Conservation (phyloP, 768 basidiomycete species). For the Lentinula raphanica region DNA sequence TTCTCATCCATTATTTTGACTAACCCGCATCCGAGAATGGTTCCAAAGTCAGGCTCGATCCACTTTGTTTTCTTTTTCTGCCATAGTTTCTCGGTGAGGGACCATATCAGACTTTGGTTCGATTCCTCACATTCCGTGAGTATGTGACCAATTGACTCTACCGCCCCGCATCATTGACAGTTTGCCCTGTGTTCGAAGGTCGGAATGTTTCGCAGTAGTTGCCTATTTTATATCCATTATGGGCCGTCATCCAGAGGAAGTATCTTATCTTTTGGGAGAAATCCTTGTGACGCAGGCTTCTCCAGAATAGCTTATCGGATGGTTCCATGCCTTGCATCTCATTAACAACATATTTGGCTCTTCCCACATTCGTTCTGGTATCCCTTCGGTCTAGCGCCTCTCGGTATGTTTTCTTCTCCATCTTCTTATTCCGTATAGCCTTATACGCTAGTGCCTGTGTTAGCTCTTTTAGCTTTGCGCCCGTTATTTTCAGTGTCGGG, state of each 20-base stretch:
- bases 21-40: conserved; percentile 14
- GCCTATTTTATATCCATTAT: conserved; percentile 6
- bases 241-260: conserved; percentile 13
- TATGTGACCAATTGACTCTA: conserved; percentile 26
- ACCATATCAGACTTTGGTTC: conserved; percentile 21
- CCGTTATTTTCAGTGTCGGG: conserved; percentile 7
- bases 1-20: background rate
- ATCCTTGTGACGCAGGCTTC: conserved; percentile 5
- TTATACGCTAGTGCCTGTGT: conserved; percentile 13
- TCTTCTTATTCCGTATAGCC: background rate
- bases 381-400: background rate
- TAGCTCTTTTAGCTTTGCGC: conserved; percentile 9
- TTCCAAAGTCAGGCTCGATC: conserved; percentile 11
- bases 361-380: conserved; percentile 1
- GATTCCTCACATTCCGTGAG: conserved; percentile 18
- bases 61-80: conserved; percentile 11
- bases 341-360: background rate
- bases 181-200: background rate
- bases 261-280: background rate
- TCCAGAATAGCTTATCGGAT: conserved; percentile 10
- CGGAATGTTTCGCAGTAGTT: background rate
- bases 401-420: background rate
- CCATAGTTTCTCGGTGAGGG: conserved; percentile 14
- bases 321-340: background rate
- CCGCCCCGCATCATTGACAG: conserved; percentile 5